Evolutionary conservation across 2,329 filamentous ascomycete genomes (phyloP).

Genomic region (Verticillium zaregamsianum): DNA sequence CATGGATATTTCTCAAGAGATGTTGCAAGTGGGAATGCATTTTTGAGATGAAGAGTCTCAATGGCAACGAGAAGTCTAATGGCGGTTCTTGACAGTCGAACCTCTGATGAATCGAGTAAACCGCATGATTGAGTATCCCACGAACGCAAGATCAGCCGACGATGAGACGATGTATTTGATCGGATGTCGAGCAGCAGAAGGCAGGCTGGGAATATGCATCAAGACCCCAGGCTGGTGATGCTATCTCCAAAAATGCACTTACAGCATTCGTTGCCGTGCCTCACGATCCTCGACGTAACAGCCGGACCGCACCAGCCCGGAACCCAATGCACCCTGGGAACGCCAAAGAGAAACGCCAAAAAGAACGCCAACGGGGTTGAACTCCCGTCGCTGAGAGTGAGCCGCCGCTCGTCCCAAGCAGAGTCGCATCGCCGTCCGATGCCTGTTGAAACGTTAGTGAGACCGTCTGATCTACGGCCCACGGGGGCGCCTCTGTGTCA

Average conservation of each 20-base stretch:
- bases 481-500: constrained; percentile 11
- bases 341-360: not conserved
- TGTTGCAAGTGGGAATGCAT: no score
- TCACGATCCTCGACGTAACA: not conserved
- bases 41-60: no score
- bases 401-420: not conserved
- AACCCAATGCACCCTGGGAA: not conserved
- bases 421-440: not conserved
- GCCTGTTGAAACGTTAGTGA: constrained; percentile 8
- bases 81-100: no score
- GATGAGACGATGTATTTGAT: not conserved
- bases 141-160: not conserved
- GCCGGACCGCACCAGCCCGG: not conserved
- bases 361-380: not conserved
- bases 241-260: no score
- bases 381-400: not conserved
- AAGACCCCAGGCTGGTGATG: not conserved
- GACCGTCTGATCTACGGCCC: constrained; percentile 13
- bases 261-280: not conserved
- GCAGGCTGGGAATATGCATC: not conserved
- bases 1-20: no score
- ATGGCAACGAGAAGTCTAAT: no score
- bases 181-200: not conserved
- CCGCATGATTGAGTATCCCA: no score
- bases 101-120: no score